Evolutionary conservation across 257 asterid genomes (phyloP), one percentile per base, ranked within the genome.

Genomic region (Misopates orontium): DNA sequence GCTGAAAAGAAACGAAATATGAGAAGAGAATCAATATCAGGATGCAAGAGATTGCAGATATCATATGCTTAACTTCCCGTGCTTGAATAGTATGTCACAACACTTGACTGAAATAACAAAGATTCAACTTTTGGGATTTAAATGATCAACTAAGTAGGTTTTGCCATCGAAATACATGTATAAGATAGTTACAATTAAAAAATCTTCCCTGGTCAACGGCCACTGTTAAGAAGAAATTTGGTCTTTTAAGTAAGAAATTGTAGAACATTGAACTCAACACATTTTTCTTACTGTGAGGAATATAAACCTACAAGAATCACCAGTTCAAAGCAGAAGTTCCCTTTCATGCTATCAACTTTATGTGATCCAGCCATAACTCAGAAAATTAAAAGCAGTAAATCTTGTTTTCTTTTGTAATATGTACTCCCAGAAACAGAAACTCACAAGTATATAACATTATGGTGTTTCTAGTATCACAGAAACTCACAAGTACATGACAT

Each of bases 1-100:
- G 99, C 97, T 94, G 96, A 31, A 67, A 41, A 31, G 25, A 39
- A 72, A 68, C 40, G 44, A 54, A 52, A 62, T 10, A 4, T 23
- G n/a, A 51, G 13, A 15, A 60, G 17, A 60, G 60, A 63, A 55
- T 28, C 55, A 56, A 41, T 23, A 31, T 3, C 67, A 57, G 36
- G 18, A 14, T 20, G 52, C 10, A 53, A 31, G 65, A 15, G 40
- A 28, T 28, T 49, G 40, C 73, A 62, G 4, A 15, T 18, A 28
- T 24, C 63, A 50, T 44, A 41, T 52, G 42, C 65, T 51, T 44
- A 70, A 62, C 44, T 56, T 39, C 31, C 21, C n/a, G 53, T 40
- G 25, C 60, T 51, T 28, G 4, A 28, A 28, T 28, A 28, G 4
- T 7, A 28, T 28, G 36, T 28, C 36, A 28, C 7, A 28, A 28